These are phyloP conservation scores for Phialocephala subalpina DNA, from an alignment of 2,329 filamentous ascomycete genomes.

Conservation along the genomic window DNA sequence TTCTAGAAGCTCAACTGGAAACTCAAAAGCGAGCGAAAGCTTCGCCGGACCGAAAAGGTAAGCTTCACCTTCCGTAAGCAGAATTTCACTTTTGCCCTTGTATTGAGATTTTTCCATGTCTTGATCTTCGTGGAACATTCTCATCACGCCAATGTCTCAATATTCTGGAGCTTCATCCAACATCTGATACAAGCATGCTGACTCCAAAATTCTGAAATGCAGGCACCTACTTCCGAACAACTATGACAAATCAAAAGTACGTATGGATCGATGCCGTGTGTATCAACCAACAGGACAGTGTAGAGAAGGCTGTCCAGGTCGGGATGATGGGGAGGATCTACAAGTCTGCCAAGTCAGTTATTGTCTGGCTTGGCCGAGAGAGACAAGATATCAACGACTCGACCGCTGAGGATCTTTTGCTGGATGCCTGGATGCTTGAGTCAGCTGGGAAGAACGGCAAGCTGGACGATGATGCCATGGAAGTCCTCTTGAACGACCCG, in stretches of 20 bases:
- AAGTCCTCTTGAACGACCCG: neutral
- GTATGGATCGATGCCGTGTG: constrained; percentile 11
- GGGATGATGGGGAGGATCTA: constrained; percentile 9
- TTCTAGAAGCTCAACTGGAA: neutral
- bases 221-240: neutral
- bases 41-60: neutral
- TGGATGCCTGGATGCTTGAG: neutral
- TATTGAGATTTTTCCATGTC: too few relatives aligned
- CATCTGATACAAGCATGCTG: too few relatives aligned
- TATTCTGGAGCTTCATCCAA: too few relatives aligned
- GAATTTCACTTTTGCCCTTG: too few relatives aligned
- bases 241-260: neutral
- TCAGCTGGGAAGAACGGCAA: neutral
- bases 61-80: too few relatives aligned
- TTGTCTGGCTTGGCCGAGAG: constrained; percentile 4
- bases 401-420: neutral
- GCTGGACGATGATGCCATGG: neutral
- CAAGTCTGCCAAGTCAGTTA: neutral
- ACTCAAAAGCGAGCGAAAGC: neutral
- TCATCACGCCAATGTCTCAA: too few relatives aligned
- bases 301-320: constrained; percentile 2
- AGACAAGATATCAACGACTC: neutral
- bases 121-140: too few relatives aligned
- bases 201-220: too few relatives aligned
- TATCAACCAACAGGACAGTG: constrained; percentile 9